Percentiles rank a stretch among this genome's conserved stretches.
Evolutionary conservation across 306 rosid genomes (phyloP).

Genomic region (Corylus avellana): DNA sequence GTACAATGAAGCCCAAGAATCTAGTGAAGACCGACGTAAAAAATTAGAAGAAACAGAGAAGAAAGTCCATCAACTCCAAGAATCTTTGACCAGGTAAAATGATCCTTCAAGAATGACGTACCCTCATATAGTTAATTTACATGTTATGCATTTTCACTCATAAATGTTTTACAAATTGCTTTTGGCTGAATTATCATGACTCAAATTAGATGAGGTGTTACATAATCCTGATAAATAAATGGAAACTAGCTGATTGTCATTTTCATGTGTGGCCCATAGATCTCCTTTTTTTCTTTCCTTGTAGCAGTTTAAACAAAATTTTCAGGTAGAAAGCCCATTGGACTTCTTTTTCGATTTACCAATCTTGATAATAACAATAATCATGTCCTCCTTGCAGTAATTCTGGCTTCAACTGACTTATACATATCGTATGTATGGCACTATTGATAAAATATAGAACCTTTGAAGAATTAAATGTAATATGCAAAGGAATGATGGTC

Average conservation of each 20-base stretch:
- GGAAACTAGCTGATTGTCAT: background rate
- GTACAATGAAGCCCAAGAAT: slow-evolving; percentile 57
- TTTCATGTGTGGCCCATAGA: background rate
- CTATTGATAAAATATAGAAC: no score
- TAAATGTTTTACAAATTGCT: slow-evolving; percentile 17
- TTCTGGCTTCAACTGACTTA: no score
- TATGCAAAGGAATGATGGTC: background rate
- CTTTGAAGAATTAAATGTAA: background rate
- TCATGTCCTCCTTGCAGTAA: background rate
- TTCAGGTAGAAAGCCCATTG: background rate
- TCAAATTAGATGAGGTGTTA: background rate
- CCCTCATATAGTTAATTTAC: slow-evolving; percentile 5
- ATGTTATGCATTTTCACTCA: slow-evolving; percentile 4
- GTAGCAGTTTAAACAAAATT: background rate
- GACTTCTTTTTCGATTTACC: background rate
- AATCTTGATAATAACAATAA: background rate
- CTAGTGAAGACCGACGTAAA: slow-evolving; percentile 42
- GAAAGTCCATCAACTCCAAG: slow-evolving; percentile 71
- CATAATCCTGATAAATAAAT: background rate
- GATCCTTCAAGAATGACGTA: slow-evolving; percentile 23
- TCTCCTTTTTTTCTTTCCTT: background rate
- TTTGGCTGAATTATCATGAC: background rate
- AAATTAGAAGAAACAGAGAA: slow-evolving; percentile 74
- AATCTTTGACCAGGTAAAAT: slow-evolving; percentile 70
- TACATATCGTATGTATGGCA: no score